Percentiles rank a stretch among this genome's conserved stretches.
phyloP scores from a whole-genome alignment of 345 rosid genomes.

The Cardiospermum halicacabum region DNA sequence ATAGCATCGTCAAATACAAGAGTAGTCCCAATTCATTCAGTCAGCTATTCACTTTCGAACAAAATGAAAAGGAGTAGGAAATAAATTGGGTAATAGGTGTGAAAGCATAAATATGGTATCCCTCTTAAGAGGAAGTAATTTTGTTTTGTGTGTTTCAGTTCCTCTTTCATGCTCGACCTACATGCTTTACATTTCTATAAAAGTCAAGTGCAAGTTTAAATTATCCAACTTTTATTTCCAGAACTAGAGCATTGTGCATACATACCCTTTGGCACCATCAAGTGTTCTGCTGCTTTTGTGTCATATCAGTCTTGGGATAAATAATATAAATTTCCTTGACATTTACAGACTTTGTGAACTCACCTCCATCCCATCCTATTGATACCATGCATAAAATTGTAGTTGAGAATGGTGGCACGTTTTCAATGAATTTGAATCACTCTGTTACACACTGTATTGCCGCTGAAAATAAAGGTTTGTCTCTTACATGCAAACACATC shows the following conservation, averaged over 20 bases:
- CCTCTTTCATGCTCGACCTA: not conserved
- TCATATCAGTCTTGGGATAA: not conserved
- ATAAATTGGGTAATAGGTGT: too few relatives aligned
- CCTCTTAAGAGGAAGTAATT: not conserved
- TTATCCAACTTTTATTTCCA: not conserved
- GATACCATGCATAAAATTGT: conserved; percentile 83
- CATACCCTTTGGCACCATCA: not conserved
- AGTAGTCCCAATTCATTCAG: too few relatives aligned
- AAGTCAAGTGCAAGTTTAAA: not conserved
- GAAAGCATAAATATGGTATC: not conserved
- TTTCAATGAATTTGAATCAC: conserved; percentile 89
- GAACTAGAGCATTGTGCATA: not conserved
- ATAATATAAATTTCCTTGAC: conserved; percentile 40
- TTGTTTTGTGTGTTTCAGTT: not conserved
- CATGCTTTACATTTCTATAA: not conserved
- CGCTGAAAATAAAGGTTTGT: conserved; percentile 82
- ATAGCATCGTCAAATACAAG: too few relatives aligned
- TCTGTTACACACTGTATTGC: conserved; percentile 91
- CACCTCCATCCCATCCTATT: conserved; percentile 53
- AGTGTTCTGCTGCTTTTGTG: not conserved
- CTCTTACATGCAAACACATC: conserved; percentile 14
- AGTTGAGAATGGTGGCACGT: conserved; percentile 85
- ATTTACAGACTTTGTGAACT: conserved; percentile 67
- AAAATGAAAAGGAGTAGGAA: too few relatives aligned
- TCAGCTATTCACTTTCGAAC: too few relatives aligned